These are phyloP conservation scores for Ilyonectria mors-panacis DNA, from an alignment of 2,329 filamentous ascomycete genomes.

Conservation along the genomic window DNA sequence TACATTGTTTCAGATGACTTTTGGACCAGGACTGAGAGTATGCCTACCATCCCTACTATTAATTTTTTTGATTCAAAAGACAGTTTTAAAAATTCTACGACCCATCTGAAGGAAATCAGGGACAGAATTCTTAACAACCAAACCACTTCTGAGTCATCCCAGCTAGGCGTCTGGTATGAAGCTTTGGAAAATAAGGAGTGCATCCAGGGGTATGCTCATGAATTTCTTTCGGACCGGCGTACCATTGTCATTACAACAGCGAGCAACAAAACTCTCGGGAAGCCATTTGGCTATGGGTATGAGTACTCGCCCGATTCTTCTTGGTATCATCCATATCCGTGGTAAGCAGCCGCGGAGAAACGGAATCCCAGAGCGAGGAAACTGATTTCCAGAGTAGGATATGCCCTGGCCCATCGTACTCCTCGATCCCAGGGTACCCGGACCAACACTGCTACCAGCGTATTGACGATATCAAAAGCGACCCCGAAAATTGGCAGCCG, in stretches of 20 bases:
- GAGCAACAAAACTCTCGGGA: background rate
- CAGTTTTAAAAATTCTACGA: too few species aligned
- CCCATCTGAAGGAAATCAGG: too few species aligned
- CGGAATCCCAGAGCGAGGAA: too few species aligned
- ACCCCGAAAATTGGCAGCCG: slow-evolving; percentile 9
- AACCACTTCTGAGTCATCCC: too few species aligned
- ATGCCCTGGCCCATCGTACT: background rate
- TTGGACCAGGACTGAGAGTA: slow-evolving; percentile 4
- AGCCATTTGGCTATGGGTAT: background rate
- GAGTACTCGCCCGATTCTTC: background rate
- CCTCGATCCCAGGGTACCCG: too few species aligned
- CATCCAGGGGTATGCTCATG: slow-evolving; percentile 4
- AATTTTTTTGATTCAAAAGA: too few species aligned
- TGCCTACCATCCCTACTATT: background rate
- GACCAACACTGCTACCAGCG: background rate
- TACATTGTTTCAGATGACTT: slow-evolving; percentile 27
- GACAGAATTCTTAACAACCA: too few species aligned
- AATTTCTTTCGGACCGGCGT: background rate
- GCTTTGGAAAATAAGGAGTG: background rate
- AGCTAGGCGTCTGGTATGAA: too few species aligned
- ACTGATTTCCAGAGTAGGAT: background rate
- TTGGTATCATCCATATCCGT: background rate
- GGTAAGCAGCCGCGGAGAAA: too few species aligned
- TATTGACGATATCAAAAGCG: too few species aligned
- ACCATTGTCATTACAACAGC: background rate